Base-by-base conservation (phyloP, 305 asterid genomes). In the Petunia hybrid region DNA sequence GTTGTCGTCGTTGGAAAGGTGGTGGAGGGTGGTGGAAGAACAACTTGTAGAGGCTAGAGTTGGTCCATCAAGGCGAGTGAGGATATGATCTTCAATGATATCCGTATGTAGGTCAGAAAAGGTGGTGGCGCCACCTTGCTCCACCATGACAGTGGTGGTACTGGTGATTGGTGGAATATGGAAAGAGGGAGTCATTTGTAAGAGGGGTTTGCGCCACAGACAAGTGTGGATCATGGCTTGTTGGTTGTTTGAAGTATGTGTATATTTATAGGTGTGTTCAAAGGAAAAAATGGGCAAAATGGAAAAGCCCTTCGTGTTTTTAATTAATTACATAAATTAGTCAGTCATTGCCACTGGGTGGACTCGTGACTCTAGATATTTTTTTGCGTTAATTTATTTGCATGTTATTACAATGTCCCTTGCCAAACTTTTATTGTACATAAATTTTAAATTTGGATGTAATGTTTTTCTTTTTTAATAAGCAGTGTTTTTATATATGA, bases 21-120 rank as follows among this genome's bases (percentile, higher is more conserved):
- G 86, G 85, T 81, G 94, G 88, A 95, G 91, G 2, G 88, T 63
- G 85, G 88, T 0, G 76, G 97, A 92, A 89, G 91, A 88, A 75
- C 89, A 84, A 83, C 91, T 85, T 40, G 88, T 83, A 59, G 91
- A 70, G 79, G 89, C 97, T 13, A 95, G 94, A 5, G 90, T 42
- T 6, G 90, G 87, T 3, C 99, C 99, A 80, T 91, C 97, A 38
- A 95, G 82, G 4, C 92, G 87, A 53, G 86, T 84, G 40, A 95
- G 89, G 12, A 95, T 85, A 88, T 92, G 97, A 2, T 91, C 64
- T 39, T 87, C 86, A 7, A 93, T 80, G 12, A 95, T 86, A n/a
- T 93, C 97, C 0, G 90, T 81, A 76, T 90, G 97, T 80, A 95
- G 66, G 77, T 76, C 70, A 85, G 91, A 79, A 40, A 94, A 68